These are phyloP conservation scores for Solanum sitiens DNA, from an alignment of 257 asterid genomes.

Conservation along the genomic window DNA sequence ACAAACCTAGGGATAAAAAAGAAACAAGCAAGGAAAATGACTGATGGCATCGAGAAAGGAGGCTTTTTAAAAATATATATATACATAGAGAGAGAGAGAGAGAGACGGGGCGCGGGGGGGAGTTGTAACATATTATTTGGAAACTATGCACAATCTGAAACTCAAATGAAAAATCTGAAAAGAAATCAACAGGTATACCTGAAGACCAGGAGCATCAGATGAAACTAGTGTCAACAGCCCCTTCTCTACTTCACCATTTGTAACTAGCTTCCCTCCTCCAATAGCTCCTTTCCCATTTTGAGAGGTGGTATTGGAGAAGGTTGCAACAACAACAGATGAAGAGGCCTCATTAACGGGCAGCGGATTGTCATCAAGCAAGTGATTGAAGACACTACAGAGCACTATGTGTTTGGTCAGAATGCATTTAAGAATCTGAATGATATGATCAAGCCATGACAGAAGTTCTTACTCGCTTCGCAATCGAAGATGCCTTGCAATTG, in stretches of 20 bases:
- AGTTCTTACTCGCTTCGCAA: slow-evolving; percentile 78
- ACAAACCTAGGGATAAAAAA: slow-evolving; percentile 51
- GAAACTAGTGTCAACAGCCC: slow-evolving; percentile 77
- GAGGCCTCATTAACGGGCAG: slow-evolving; percentile 79
- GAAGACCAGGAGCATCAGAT: slow-evolving; percentile 79
- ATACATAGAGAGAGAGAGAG: too few species aligned
- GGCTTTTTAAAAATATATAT: background rate
- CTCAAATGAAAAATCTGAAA: background rate
- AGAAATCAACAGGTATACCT: slow-evolving; percentile 31
- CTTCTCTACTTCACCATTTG: slow-evolving; percentile 67
- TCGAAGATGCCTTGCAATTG: slow-evolving; percentile 90
- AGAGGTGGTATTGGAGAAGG: slow-evolving; percentile 37
- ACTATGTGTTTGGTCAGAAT: background rate
- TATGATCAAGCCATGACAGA: background rate
- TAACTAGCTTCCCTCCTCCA: slow-evolving; percentile 46
- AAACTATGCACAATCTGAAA: background rate
- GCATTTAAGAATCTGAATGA: background rate
- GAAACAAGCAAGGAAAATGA: slow-evolving; percentile 12
- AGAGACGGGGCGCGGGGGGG: background rate
- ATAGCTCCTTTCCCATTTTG: slow-evolving; percentile 49
- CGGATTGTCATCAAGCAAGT: slow-evolving; percentile 91
- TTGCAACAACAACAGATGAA: slow-evolving; percentile 73
- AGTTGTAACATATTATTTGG: background rate
- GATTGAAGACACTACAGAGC: slow-evolving; percentile 66
- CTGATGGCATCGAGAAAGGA: background rate